Evolutionary conservation across 106 monocot genomes (phyloP).

Genomic region (Dendrobium chrysotoxum): DNA sequence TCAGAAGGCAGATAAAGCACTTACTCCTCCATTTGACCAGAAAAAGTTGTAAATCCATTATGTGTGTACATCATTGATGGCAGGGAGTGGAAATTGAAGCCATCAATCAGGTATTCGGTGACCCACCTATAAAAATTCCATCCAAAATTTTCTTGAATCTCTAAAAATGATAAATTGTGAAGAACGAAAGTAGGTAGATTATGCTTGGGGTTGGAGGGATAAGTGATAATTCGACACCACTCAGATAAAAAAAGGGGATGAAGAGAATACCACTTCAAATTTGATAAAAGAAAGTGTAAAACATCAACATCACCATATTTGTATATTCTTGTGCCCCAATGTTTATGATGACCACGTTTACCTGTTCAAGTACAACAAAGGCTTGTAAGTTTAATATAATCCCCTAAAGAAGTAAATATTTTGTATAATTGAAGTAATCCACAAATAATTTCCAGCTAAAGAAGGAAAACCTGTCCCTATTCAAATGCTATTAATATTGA

Average conservation of each 20-base stretch:
- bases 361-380: conserved; percentile 38
- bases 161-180: neutral
- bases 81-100: conserved; percentile 92
- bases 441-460: neutral
- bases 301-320: conserved; percentile 93
- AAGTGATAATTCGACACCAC: neutral
- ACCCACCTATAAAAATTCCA: conserved; percentile 68
- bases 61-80: conserved; percentile 96
- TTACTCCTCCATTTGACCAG: conserved; percentile 92
- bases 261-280: conserved; percentile 81
- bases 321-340: conserved; percentile 97
- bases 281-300: conserved; percentile 88
- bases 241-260: neutral
- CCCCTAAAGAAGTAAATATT: neutral
- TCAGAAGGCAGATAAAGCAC: conserved; percentile 8
- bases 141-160: neutral
- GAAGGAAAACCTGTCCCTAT: neutral
- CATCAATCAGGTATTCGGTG: conserved; percentile 77
- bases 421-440: neutral
- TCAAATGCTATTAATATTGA: neutral
- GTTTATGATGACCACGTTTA: conserved; percentile 93
- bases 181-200: neutral
- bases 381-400: neutral
- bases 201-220: neutral
- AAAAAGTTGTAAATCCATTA: conserved; percentile 91